phyloP scores from a whole-genome alignment of 805 yeast genomes.

The Suhomyces sp. region DNA sequence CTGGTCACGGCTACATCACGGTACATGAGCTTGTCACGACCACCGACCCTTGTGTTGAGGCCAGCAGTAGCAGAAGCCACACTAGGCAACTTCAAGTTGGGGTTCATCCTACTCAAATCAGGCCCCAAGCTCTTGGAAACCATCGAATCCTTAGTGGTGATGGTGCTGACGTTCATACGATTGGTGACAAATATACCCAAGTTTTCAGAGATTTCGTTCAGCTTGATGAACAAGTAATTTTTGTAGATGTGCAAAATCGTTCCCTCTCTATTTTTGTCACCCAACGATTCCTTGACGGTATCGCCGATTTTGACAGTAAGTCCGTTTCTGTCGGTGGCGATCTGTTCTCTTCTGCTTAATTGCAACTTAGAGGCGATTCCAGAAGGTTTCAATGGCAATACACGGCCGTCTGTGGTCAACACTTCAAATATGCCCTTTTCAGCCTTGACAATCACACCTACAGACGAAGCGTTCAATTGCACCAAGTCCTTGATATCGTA shows the following conservation, averaged over 20 bases:
- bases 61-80: slow-evolving; percentile 41
- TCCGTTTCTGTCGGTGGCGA: slow-evolving; percentile 85
- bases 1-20: slow-evolving; percentile 82
- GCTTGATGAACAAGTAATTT: slow-evolving; percentile 72
- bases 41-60: slow-evolving; percentile 53
- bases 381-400: slow-evolving; percentile 67
- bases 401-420: slow-evolving; percentile 77
- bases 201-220: slow-evolving; percentile 76
- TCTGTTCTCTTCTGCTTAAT: slow-evolving; percentile 62
- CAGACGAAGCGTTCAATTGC: slow-evolving; percentile 77
- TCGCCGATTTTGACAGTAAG: slow-evolving; percentile 86
- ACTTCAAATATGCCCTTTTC: slow-evolving; percentile 85
- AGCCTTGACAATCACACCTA: slow-evolving; percentile 86
- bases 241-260: slow-evolving; percentile 82
- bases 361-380: slow-evolving; percentile 78
- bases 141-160: slow-evolving; percentile 78
- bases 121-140: slow-evolving; percentile 52
- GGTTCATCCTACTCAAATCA: slow-evolving; percentile 86
- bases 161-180: slow-evolving; percentile 72
- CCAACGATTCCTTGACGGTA: slow-evolving; percentile 72
- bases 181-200: slow-evolving; percentile 87
- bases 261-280: slow-evolving; percentile 80
- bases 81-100: slow-evolving; percentile 63
- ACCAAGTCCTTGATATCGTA: slow-evolving; percentile 89
- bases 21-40: slow-evolving; percentile 78